phyloP scores from a whole-genome alignment of 2,329 filamentous ascomycete species.

The Alternaria sp. region DNA sequence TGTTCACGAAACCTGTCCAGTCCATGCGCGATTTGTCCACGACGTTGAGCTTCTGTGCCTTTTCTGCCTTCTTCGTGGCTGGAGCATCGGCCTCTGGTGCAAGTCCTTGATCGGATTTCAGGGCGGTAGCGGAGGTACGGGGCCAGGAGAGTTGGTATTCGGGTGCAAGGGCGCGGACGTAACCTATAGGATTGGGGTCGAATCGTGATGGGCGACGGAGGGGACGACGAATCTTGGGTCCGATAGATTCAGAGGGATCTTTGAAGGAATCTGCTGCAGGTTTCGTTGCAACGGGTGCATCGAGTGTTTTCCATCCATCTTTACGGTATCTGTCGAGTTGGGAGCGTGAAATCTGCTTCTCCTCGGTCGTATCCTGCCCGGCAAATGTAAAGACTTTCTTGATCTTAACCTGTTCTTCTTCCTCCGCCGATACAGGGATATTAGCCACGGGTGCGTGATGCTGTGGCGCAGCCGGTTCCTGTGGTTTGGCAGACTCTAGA shows the following conservation, averaged over 20 bases:
- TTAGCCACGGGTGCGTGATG: conserved; percentile 21
- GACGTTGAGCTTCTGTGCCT: conserved; percentile 68
- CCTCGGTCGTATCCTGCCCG: conserved; percentile 74
- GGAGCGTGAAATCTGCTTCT: conserved; percentile 68
- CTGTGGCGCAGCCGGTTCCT: conserved; percentile 18
- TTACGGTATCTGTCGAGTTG: conserved; percentile 40
- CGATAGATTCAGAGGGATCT: conserved; percentile 14
- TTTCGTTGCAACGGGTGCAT: conserved; percentile 19
- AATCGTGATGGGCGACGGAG: conserved; percentile 59
- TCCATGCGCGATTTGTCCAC: conserved; percentile 72
- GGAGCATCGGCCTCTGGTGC: conserved; percentile 26
- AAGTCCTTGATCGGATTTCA: conserved; percentile 23
- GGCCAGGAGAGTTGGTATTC: conserved; percentile 56
- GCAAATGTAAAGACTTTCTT: conserved; percentile 79
- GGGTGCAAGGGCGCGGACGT: conserved; percentile 56
- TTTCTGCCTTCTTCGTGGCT: conserved; percentile 42
- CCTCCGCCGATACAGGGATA: conserved; percentile 26
- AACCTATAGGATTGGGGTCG: conserved; percentile 60
- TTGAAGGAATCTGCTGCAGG: conserved; percentile 8
- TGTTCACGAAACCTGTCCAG: conserved; percentile 70
- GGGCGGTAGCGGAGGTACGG: conserved; percentile 28
- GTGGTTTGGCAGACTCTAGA: conserved; percentile 28
- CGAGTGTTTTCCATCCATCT: conserved; percentile 43
- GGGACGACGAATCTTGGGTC: conserved; percentile 40
- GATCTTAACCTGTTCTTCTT: conserved; percentile 64